Evolutionary conservation across 352 stramenopile species (phyloP).

Genomic region (Globisporangium nagaii): DNA sequence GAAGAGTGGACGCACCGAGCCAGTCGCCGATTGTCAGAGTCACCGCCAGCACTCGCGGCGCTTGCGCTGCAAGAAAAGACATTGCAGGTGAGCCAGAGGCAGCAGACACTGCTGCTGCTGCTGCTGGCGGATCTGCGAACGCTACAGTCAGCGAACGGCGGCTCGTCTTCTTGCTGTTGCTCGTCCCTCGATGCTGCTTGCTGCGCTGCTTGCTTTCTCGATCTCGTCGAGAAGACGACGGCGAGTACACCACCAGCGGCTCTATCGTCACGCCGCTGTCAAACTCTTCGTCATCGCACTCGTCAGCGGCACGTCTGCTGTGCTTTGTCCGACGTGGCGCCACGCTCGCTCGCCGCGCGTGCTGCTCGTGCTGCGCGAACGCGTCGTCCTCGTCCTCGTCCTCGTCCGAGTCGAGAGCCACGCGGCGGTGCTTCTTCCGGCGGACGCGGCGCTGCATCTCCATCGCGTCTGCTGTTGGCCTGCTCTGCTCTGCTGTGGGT

Average conservation of each 20-base stretch:
- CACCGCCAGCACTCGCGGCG: neutral
- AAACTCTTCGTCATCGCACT: neutral
- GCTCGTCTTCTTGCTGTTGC: neutral
- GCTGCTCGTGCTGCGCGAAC: neutral
- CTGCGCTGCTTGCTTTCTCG: neutral
- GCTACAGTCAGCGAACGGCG: neutral
- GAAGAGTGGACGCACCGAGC: neutral
- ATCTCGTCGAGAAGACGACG: neutral
- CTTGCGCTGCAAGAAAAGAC: too few species aligned
- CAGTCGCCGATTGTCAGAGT: slow-evolving; percentile 1
- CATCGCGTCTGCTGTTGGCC: too few species aligned
- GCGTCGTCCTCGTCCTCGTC: neutral
- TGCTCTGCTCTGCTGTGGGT: neutral
- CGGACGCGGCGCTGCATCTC: neutral
- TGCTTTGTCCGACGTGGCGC: too few species aligned
- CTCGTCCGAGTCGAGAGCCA: neutral
- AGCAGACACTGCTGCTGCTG: neutral
- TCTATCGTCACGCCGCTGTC: neutral
- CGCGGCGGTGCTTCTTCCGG: neutral
- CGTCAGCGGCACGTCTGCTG: neutral
- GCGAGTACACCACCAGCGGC: neutral
- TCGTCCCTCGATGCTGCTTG: neutral
- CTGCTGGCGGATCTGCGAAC: neutral
- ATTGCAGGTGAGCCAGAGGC: neutral
- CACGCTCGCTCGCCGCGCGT: neutral